Evolutionary conservation across 139 green algal genomes (phyloP), one percentile per base, ranked within the genome.

Genomic region (Chlamydomonas applanata): DNA sequence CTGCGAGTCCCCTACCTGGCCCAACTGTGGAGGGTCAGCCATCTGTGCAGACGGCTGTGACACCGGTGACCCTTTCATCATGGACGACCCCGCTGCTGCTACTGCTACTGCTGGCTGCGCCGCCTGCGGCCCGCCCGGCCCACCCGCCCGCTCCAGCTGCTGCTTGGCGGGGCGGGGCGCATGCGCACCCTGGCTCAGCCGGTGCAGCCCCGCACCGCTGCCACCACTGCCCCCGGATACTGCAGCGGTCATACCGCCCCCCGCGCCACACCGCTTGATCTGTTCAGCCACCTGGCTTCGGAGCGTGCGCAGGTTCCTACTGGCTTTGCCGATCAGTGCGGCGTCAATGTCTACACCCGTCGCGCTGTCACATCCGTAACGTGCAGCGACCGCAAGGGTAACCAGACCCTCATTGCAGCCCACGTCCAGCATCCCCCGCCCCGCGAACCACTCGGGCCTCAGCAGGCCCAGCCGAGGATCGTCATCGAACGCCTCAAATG

Each of bases 391-490:
- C 3, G 85, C 86, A 56, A 97, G 80, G 4, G 91, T 97, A 17
- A 98, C 70, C n/a, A 94, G 57, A 25, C 94, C 94, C 74, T 94
- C 93, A 75, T 98, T 97, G 91, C 94, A 98, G 44, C 94, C 94
- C 20, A 98, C 82, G 78, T 98, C 94, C 59, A 97, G 60, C 74
- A 91, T 85, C 16, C 81, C 77, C 54, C 82, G 81, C 27, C 86
- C 82, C 4, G 73, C 45, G 64, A 97, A 97, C 91, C 92, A 98
- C 3, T 71, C 59, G 2, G 57, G 57, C 56, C 86, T 71, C 60
- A 95, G 65, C 32, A 89, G 45, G 59, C 76, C 52, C 70, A 94
- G 45, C 3, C 89, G 63, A 0, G 87, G 85, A 57, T 92, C 89
- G 17, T 85, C 68, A 5, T 74, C 61, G 63, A 87, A 77, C 13